Base-by-base conservation (phyloP, 1,284 basidiomycete genomes). In the Heliocybe sulcata region DNA sequence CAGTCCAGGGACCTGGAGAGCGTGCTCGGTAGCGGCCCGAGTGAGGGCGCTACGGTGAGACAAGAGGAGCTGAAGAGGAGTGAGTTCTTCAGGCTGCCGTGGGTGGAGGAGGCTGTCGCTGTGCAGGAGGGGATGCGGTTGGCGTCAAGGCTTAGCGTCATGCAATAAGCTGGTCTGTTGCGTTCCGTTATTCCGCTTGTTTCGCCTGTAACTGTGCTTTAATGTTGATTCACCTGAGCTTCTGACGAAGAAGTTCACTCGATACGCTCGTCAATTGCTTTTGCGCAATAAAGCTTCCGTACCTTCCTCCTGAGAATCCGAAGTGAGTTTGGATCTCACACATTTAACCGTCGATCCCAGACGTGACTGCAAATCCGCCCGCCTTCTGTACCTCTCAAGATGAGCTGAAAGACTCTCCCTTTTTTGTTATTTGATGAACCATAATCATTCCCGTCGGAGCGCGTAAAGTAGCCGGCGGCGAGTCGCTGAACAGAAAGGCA, bases 1-100 rank as follows among this genome's bases (percentile, higher is more conserved):
- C 96, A 98, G 68, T 90, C 93, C 29, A 80, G 92, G 19, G 94
- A 97, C 68, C 71, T 99, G 42, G 93, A 96, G 69, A 85, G 81
- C 56, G 81, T 97, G 57, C 77, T 98, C n/a, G 92, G 90, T 38
- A 91, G 87, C 67, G 93, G 93, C 2, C 83, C 88, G 2, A 85
- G 83, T 23, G 86, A 92, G 65, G 92, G 92, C 29, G 79, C 85
- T 58, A 86, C 85, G 0, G 79, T 94, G 11, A 75, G 90, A 19
- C 89, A 91, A 56, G 94, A 97, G 63, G 94, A 97, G 68, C 72
- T 97, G 57, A 81, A 89, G 59, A 73, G 92, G 50, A 92, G 90
- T 62, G 93, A 96, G 66, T 90, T 93, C 69, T 98, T 96, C 78
- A 77, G 80, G 56, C 74, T 95, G 61, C 88, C 91, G 2, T 97